A percentile compares a stretch with the other conserved stretches of the same genome.
These are phyloP conservation scores for Cubamyces lactineus DNA, from an alignment of 768 basidiomycete species.

Conservation along the genomic window DNA sequence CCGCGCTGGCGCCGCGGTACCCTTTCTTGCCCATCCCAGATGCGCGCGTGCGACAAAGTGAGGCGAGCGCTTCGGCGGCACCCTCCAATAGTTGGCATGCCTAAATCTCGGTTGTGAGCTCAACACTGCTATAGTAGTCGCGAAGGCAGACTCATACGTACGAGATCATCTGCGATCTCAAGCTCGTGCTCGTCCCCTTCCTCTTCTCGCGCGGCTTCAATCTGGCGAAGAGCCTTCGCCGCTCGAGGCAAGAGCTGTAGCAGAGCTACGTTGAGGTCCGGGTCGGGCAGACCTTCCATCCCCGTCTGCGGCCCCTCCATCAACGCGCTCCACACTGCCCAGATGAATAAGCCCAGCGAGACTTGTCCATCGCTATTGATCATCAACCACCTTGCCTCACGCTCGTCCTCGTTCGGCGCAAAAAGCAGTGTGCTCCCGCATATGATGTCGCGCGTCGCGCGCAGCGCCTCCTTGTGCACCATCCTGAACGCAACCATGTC, in stretches of 20 bases:
- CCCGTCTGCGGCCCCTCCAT: background rate
- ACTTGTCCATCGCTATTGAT: slow-evolving; percentile 32
- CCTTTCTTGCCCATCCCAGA: slow-evolving; percentile 18
- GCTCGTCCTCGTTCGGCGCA: background rate
- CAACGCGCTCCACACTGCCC: slow-evolving; percentile 21
- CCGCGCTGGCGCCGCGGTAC: slow-evolving; percentile 11
- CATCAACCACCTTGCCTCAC: background rate
- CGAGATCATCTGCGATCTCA: slow-evolving; percentile 2
- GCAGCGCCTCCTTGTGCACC: background rate
- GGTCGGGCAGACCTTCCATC: background rate
- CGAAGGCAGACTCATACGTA: background rate
- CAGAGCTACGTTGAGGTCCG: background rate
- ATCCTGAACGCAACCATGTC: background rate
- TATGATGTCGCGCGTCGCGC: background rate
- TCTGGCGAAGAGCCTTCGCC: background rate
- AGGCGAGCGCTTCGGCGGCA: background rate
- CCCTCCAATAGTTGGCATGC: background rate
- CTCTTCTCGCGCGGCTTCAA: slow-evolving; percentile 1
- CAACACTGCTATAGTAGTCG: background rate
- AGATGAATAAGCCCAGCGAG: slow-evolving; percentile 29
- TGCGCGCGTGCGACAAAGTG: slow-evolving; percentile 16
- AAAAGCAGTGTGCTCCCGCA: slow-evolving; percentile 16
- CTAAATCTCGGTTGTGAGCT: background rate
- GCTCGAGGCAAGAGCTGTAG: background rate
- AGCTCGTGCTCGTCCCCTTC: background rate